These are phyloP conservation scores for Chlorella sp. DNA, from an alignment of 139 green algal genomes.

Conservation along the genomic window DNA sequence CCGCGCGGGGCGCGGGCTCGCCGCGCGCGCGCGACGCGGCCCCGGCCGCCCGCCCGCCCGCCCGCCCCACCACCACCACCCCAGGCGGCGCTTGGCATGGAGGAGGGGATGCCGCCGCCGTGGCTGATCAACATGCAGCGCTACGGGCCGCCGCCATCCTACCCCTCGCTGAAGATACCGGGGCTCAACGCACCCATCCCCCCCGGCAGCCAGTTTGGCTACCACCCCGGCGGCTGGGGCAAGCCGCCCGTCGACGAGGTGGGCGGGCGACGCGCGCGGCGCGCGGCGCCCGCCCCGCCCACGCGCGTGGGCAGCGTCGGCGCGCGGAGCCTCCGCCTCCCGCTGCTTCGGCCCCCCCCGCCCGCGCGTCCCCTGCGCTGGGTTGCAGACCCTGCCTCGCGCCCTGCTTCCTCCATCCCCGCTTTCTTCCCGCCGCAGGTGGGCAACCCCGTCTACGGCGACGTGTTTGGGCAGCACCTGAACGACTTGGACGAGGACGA, in stretches of 20 bases:
- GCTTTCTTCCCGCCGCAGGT: neutral
- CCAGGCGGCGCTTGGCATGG: constrained; percentile 92
- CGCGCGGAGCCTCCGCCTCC: no score
- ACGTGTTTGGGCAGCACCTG: constrained; percentile 88
- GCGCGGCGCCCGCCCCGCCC: constrained; percentile 18
- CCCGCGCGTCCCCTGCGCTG: no score
- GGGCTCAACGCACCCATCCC: constrained; percentile 97
- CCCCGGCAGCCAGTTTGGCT: constrained; percentile 79
- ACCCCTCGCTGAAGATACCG: constrained; percentile 85
- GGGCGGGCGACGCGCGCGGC: no score
- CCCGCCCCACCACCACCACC: no score
- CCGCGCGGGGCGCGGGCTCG: no score
- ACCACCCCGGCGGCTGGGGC: constrained; percentile 94
- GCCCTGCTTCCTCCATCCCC: no score
- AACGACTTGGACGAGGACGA: constrained; percentile 61
- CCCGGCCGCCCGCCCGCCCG: no score
- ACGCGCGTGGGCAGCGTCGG: neutral
- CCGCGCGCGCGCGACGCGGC: no score
- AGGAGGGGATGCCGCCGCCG: constrained; percentile 74
- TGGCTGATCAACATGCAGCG: constrained; percentile 99
- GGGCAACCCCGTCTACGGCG: constrained; percentile 93
- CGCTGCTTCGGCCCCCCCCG: no score
- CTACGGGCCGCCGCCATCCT: constrained; percentile 95
- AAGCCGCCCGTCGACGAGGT: constrained; percentile 96
- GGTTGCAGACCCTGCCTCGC: no score